phyloP scores from a whole-genome alignment of 495 filamentous ascomycete species.

The Cercophora newfieldiana region DNA sequence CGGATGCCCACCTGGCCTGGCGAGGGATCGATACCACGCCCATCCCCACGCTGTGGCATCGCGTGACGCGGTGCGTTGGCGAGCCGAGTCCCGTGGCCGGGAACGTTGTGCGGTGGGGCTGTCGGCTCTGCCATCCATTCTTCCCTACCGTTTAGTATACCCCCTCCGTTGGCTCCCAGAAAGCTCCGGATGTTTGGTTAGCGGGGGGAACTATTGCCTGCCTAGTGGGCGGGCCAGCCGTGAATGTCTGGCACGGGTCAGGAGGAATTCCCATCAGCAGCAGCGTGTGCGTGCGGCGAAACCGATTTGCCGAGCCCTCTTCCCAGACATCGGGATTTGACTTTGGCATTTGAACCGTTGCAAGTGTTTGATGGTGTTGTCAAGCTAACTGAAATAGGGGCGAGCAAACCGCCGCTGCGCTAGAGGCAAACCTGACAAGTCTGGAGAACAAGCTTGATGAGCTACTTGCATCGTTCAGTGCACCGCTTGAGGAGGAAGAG shows the following conservation, averaged over 20 bases:
- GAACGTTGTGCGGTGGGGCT: neutral
- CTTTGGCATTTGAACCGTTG: neutral
- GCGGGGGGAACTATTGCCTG: neutral
- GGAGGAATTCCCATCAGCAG: neutral
- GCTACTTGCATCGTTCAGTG: slow-evolving; percentile 43
- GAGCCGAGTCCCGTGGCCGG: slow-evolving; percentile 1
- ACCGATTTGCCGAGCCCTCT: neutral
- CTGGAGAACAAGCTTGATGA: slow-evolving; percentile 57
- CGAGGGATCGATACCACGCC: neutral
- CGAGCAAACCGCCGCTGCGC: slow-evolving; percentile 52
- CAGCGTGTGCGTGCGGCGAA: neutral
- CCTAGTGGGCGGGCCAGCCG: slow-evolving; percentile 2
- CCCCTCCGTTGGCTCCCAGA: neutral
- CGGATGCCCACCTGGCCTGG: neutral
- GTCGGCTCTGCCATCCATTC: neutral
- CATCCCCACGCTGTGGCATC: neutral
- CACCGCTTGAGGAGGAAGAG: slow-evolving; percentile 5
- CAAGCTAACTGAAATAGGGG: slow-evolving; percentile 40
- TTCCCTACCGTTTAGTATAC: neutral
- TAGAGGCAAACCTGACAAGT: slow-evolving; percentile 54
- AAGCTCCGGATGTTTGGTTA: neutral
- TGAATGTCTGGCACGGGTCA: neutral
- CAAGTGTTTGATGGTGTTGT: neutral
- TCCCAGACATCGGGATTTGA: neutral
- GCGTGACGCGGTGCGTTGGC: slow-evolving; percentile 6